Evolutionary conservation across 176 grass and related monocot species (phyloP).

Genomic region (Rhynchospora breviuscula): DNA sequence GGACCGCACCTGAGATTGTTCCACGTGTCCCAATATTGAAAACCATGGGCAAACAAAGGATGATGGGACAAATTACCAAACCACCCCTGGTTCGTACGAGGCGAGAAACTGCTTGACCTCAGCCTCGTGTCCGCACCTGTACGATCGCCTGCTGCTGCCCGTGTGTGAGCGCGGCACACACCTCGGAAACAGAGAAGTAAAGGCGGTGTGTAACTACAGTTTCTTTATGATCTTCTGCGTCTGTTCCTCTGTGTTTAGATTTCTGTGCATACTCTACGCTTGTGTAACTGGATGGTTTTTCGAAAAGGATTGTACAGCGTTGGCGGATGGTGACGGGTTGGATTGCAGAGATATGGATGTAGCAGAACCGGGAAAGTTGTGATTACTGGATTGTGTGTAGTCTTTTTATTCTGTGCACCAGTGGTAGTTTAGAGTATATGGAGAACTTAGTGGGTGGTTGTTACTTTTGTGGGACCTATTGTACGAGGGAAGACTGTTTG

Average conservation of each 20-base stretch:
- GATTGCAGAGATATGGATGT: neutral
- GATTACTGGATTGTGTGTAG: neutral
- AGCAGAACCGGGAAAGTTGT: neutral
- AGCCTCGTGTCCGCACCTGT: conserved; percentile 20
- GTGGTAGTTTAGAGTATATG: neutral
- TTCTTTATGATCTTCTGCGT: neutral
- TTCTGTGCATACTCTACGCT: neutral
- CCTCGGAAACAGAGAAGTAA: conserved; percentile 15
- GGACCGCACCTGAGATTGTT: neutral
- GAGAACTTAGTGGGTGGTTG: neutral
- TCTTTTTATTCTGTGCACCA: neutral
- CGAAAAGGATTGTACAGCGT: neutral
- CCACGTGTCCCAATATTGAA: neutral
- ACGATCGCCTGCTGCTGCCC: neutral
- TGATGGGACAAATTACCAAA: neutral
- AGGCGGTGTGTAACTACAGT: neutral
- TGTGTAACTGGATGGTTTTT: neutral
- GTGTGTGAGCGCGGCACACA: neutral
- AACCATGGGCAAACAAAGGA: neutral
- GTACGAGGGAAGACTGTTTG: neutral
- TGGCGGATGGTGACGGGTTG: neutral
- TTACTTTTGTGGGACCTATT: neutral
- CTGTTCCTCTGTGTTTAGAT: neutral
- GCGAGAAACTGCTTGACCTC: conserved; percentile 9
- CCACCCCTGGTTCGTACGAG: neutral